Conservation (phyloP, 345 rosid species). For the Eucalyptus urophylla region DNA sequence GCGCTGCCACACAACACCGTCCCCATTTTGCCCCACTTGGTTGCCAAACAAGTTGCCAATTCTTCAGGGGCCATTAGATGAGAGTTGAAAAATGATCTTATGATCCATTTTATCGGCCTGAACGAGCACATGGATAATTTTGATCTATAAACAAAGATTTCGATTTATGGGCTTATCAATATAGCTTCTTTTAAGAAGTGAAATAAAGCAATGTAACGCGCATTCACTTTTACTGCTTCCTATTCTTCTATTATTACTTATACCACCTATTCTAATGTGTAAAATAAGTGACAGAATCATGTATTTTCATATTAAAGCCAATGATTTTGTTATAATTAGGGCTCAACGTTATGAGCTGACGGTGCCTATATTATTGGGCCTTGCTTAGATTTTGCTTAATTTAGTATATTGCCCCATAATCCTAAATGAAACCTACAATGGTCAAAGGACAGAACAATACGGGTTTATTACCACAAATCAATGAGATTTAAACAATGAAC, state of each 20-base stretch:
- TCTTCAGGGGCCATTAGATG: neutral
- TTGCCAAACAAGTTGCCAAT: neutral
- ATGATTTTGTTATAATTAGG: neutral
- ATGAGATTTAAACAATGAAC: neutral
- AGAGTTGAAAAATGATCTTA: neutral
- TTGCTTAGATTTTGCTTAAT: neutral
- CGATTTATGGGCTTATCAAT: neutral
- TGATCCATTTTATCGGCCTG: neutral
- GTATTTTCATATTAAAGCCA: neutral
- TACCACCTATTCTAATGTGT: neutral
- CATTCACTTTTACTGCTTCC: neutral
- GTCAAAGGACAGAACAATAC: neutral
- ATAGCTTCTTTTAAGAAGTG: neutral
- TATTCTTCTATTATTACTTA: neutral
- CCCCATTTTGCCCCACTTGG: neutral
- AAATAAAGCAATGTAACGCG: neutral
- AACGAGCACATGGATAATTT: neutral
- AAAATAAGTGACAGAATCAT: neutral
- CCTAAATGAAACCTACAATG: neutral
- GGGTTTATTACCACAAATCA: neutral
- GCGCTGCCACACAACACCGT: conserved; percentile 26
- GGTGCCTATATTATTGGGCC: neutral
- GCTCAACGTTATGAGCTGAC: neutral
- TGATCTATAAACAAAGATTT: neutral
- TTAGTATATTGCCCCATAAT: neutral